Evolutionary conservation across 2,329 filamentous ascomycete species (phyloP).

Genomic region (Aspergillus flavus): DNA sequence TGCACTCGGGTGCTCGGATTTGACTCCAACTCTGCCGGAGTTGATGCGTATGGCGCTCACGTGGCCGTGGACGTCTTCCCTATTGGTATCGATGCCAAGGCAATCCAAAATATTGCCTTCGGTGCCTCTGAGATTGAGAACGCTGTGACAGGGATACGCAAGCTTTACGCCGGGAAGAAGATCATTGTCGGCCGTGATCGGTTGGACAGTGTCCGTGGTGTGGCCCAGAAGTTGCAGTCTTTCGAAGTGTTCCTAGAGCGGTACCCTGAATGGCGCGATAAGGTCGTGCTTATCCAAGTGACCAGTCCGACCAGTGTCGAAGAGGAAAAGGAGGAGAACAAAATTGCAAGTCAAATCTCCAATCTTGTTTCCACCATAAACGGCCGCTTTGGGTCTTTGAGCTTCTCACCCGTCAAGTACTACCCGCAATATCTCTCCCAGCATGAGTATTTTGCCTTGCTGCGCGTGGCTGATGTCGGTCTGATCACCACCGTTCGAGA

Average conservation of each 20-base stretch:
- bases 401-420: slow-evolving; percentile 89
- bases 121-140: slow-evolving; percentile 69
- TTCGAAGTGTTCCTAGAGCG: slow-evolving; percentile 90
- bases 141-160: slow-evolving; percentile 70
- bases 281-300: slow-evolving; percentile 92
- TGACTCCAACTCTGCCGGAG: slow-evolving; percentile 78
- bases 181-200: slow-evolving; percentile 93
- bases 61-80: slow-evolving; percentile 93
- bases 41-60: slow-evolving; percentile 85
- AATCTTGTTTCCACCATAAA: slow-evolving; percentile 92
- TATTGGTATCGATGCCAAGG: slow-evolving; percentile 87
- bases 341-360: slow-evolving; percentile 84
- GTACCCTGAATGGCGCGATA: slow-evolving; percentile 88
- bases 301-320: slow-evolving; percentile 84
- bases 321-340: slow-evolving; percentile 77
- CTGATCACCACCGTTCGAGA: slow-evolving; percentile 94
- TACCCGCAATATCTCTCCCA: slow-evolving; percentile 90
- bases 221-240: slow-evolving; percentile 93
- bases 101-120: slow-evolving; percentile 76
- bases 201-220: slow-evolving; percentile 88
- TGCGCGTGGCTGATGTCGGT: slow-evolving; percentile 86
- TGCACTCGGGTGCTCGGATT: slow-evolving; percentile 91
- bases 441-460: slow-evolving; percentile 92
- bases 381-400: slow-evolving; percentile 81
- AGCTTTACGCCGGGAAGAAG: slow-evolving; percentile 84